phyloP scores from a whole-genome alignment of 371 early-diverging fungal species.

The Vittaforma corneae region DNA sequence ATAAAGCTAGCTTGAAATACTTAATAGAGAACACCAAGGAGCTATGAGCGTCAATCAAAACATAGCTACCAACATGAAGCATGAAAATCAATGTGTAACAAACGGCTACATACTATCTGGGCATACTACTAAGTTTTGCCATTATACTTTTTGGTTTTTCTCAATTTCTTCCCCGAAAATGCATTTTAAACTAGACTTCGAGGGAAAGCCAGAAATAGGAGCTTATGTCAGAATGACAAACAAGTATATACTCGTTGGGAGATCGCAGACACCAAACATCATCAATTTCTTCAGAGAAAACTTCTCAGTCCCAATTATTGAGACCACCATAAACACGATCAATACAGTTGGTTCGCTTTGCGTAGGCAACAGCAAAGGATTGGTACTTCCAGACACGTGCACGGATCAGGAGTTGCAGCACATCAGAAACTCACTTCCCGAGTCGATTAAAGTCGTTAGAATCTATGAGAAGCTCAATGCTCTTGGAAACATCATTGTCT shows the following conservation, averaged over 20 bases:
- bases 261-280: constrained; percentile 70
- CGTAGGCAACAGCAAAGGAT: constrained; percentile 85
- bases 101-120: not conserved
- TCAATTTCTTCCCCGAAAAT: no score
- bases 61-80: no score
- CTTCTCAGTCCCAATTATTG: constrained; percentile 93
- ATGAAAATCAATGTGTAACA: no score
- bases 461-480: constrained; percentile 94
- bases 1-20: not conserved
- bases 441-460: constrained; percentile 79
- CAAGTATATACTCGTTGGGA: constrained; percentile 91
- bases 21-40: not conserved
- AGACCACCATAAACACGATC: constrained; percentile 91
- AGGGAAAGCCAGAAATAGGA: constrained; percentile 94
- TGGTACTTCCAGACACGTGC: constrained; percentile 84
- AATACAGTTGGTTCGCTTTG: constrained; percentile 86
- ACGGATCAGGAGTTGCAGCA: constrained; percentile 98
- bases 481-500: constrained; percentile 94
- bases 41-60: not conserved
- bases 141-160: constrained; percentile 9
- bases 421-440: constrained; percentile 88
- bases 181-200: constrained; percentile 64
- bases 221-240: constrained; percentile 93
- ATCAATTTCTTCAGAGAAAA: constrained; percentile 63
- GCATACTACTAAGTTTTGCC: constrained; percentile 19